A percentile compares a stretch with the other conserved stretches of the same genome.
Evolutionary conservation across 805 yeast genomes (phyloP).

Genomic region (Candida yuanshanica): DNA sequence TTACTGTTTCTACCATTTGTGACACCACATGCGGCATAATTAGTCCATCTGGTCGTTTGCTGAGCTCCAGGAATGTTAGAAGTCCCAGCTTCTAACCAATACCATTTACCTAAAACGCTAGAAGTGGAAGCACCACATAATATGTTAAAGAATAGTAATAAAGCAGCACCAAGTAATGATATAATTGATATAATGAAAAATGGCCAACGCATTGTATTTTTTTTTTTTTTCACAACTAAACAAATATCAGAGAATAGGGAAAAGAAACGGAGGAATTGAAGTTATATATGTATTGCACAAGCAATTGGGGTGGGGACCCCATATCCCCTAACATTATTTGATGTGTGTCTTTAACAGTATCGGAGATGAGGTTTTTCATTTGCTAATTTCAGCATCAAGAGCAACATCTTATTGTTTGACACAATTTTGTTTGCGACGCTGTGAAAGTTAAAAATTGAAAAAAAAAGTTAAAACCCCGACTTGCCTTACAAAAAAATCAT

Average conservation of each 20-base stretch:
- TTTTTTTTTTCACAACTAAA: no score
- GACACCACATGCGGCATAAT: constrained; percentile 56
- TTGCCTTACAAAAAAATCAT: no score
- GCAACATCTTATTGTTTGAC: neutral
- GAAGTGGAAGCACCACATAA: constrained; percentile 56
- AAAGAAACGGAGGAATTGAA: neutral
- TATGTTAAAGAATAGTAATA: constrained; percentile 56
- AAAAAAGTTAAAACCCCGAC: no score
- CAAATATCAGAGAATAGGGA: neutral
- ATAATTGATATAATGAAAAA: constrained; percentile 24
- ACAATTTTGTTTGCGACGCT: neutral
- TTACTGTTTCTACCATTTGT: constrained; percentile 38
- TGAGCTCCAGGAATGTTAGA: constrained; percentile 35
- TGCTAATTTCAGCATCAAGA: neutral
- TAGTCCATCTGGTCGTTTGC: constrained; percentile 66
- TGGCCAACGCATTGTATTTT: constrained; percentile 23
- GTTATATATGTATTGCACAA: neutral
- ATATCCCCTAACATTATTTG: neutral
- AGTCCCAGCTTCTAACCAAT: constrained; percentile 79
- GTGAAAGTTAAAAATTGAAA: no score
- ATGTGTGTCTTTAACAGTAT: neutral
- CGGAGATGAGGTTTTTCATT: neutral
- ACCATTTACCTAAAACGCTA: constrained; percentile 58
- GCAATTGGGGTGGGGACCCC: neutral
- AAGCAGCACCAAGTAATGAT: constrained; percentile 40